phyloP scores from a whole-genome alignment of 78 protist species.

The Monosiga brevicollis region DNA sequence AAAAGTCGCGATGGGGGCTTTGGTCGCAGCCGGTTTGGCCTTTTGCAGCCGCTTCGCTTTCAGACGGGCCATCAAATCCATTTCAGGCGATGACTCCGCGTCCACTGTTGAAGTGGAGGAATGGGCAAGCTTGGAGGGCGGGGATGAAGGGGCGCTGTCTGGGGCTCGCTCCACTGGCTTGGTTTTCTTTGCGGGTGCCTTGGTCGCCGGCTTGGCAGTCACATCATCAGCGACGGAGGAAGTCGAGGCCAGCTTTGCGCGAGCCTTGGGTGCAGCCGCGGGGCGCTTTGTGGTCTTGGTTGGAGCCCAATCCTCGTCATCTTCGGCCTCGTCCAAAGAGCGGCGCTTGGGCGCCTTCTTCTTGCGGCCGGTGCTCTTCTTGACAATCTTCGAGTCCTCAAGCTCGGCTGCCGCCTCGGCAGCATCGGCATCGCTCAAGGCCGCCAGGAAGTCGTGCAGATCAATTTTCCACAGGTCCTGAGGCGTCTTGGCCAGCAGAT shows the following conservation, averaged over 20 bases:
- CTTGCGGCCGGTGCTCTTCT: background rate
- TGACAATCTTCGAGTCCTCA: background rate
- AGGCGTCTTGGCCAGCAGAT: conserved; percentile 13
- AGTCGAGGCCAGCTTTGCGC: background rate
- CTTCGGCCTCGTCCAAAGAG: background rate
- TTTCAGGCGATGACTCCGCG: background rate
- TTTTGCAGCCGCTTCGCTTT: too few species aligned
- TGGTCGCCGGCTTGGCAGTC: background rate
- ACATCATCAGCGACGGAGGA: background rate
- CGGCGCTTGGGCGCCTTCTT: background rate
- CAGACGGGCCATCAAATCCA: background rate
- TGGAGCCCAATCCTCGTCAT: conserved; percentile 1
- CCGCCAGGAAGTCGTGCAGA: conserved; percentile 21
- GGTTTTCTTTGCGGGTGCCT: background rate
- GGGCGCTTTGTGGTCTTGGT: too few species aligned
- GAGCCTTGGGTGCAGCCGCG: too few species aligned
- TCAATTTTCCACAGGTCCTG: conserved; percentile 41
- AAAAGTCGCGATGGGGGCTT: background rate
- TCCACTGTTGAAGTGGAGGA: background rate
- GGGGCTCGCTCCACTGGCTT: background rate
- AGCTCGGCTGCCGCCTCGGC: background rate
- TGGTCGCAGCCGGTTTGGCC: too few species aligned
- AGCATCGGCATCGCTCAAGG: background rate
- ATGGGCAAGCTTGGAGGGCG: too few species aligned
- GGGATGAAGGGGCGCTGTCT: too few species aligned